Evolutionary conservation across 139 green algal genomes (phyloP).

Genomic region (Trebouxia sp.): DNA sequence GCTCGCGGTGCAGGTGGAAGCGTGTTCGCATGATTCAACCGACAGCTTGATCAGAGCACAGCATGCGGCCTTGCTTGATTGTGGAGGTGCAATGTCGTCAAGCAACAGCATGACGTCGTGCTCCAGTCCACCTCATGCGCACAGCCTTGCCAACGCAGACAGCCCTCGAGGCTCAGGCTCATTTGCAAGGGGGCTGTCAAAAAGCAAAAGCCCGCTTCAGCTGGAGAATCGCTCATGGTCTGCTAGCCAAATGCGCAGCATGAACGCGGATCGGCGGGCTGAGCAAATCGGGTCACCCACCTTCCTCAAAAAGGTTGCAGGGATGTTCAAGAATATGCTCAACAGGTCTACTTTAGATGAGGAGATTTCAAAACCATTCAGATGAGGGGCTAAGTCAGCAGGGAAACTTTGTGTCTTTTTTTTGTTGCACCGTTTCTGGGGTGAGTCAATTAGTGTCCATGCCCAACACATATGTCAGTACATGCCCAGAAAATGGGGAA

Average conservation of each 20-base stretch:
- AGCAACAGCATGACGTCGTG: constrained; percentile 22
- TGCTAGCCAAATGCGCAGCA: constrained; percentile 27
- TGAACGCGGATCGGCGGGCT: background rate
- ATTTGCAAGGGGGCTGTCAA: background rate
- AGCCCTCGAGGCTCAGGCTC: background rate
- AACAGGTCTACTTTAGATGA: background rate
- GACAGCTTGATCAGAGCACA: constrained; percentile 28
- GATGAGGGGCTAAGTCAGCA: too few species aligned
- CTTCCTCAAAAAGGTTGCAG: constrained; percentile 14
- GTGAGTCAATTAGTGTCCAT: background rate
- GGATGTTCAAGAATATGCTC: constrained; percentile 8
- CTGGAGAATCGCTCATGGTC: constrained; percentile 13
- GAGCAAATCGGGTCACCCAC: background rate
- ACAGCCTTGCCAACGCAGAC: background rate
- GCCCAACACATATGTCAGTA: background rate
- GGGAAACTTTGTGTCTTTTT: too few species aligned
- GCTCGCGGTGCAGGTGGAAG: constrained; percentile 5
- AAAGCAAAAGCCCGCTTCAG: constrained; percentile 24
- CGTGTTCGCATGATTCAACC: constrained; percentile 12
- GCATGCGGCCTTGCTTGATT: background rate
- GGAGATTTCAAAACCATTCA: background rate
- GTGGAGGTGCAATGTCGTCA: background rate
- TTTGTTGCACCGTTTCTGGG: too few species aligned
- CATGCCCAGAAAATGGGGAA: background rate
- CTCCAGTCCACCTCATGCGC: background rate